A percentile compares a stretch with the other conserved stretches of the same genome.
Evolutionary conservation across 2,329 filamentous ascomycete species (phyloP).

Genomic region (Nothophoma quercina): DNA sequence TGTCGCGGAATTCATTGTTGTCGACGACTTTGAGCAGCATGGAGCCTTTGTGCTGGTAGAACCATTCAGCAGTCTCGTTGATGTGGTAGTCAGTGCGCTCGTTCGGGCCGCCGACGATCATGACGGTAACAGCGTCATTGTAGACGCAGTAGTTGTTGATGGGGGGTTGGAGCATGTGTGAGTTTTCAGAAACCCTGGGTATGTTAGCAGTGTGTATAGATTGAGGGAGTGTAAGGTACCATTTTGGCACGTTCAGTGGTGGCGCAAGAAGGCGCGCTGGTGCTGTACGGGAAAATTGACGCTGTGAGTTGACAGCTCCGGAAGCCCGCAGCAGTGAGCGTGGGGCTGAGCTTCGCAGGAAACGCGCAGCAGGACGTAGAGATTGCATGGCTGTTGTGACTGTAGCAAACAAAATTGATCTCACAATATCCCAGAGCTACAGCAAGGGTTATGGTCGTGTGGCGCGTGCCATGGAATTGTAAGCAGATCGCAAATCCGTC

Average conservation of each 20-base stretch:
- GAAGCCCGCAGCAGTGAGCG: slow-evolving; percentile 19
- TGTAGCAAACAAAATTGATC: background rate
- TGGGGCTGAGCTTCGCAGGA: slow-evolving; percentile 23
- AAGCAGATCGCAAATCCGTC: slow-evolving; percentile 10
- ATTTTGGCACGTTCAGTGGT: slow-evolving; percentile 53
- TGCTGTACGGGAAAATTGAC: slow-evolving; percentile 39
- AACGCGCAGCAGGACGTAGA: slow-evolving; percentile 23
- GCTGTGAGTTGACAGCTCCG: slow-evolving; percentile 22
- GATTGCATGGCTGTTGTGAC: slow-evolving; percentile 28
- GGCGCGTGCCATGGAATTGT: slow-evolving; percentile 2
- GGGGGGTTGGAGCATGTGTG: slow-evolving; percentile 89
- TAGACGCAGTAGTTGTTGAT: slow-evolving; percentile 99
- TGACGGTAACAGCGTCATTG: slow-evolving; percentile 81
- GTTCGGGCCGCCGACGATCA: slow-evolving; percentile 97
- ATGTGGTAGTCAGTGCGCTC: slow-evolving; percentile 98
- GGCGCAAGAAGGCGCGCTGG: slow-evolving; percentile 33
- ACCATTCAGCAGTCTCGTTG: slow-evolving; percentile 95
- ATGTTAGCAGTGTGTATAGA: background rate
- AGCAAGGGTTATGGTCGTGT: background rate
- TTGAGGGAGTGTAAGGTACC: slow-evolving; percentile 28
- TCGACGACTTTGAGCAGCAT: slow-evolving; percentile 96
- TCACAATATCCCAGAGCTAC: background rate
- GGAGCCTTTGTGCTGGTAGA: slow-evolving; percentile 92
- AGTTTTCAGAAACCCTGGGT: slow-evolving; percentile 85
- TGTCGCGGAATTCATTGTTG: slow-evolving; percentile 73